A percentile compares a stretch with the other conserved stretches of the same genome.
These are phyloP conservation scores for Lipomyces mesembrius DNA, from an alignment of 805 yeast species.

Conservation along the genomic window DNA sequence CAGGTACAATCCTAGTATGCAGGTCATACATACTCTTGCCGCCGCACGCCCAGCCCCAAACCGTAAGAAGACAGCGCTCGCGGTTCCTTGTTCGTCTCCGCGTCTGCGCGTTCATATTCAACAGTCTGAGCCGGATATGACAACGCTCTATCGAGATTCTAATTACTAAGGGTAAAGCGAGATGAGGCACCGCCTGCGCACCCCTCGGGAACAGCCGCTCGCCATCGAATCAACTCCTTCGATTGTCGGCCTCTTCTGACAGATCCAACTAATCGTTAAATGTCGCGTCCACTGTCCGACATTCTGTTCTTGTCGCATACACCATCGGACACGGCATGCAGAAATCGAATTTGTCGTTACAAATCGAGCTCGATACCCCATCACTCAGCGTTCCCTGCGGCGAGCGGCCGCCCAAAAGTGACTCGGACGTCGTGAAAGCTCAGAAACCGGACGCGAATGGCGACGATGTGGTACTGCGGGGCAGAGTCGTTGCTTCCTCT, in stretches of 20 bases:
- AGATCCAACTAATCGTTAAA: neutral
- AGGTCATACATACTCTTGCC: too few relatives aligned
- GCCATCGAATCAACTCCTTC: neutral
- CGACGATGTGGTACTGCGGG: neutral
- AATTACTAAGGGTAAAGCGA: neutral
- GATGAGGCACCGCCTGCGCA: neutral
- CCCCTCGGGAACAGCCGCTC: neutral
- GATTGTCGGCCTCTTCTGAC: neutral
- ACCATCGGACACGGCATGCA: neutral
- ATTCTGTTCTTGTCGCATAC: neutral
- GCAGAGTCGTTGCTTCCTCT: neutral
- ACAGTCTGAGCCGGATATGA: too few relatives aligned
- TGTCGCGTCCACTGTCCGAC: neutral
- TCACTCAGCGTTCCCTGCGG: constrained; percentile 1
- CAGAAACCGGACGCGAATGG: neutral
- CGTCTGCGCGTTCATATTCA: too few relatives aligned
- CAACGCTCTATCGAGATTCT: too few relatives aligned
- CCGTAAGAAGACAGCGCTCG: too few relatives aligned
- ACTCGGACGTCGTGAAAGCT: neutral
- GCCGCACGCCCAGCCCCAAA: too few relatives aligned
- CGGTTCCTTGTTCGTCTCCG: too few relatives aligned
- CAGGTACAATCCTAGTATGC: too few relatives aligned
- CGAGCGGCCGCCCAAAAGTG: constrained; percentile 1
- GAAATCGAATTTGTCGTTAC: neutral
- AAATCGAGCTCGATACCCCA: constrained; percentile 4